Conservation (phyloP, 116 monocot species). For the Papilionanthe hybrid region DNA sequence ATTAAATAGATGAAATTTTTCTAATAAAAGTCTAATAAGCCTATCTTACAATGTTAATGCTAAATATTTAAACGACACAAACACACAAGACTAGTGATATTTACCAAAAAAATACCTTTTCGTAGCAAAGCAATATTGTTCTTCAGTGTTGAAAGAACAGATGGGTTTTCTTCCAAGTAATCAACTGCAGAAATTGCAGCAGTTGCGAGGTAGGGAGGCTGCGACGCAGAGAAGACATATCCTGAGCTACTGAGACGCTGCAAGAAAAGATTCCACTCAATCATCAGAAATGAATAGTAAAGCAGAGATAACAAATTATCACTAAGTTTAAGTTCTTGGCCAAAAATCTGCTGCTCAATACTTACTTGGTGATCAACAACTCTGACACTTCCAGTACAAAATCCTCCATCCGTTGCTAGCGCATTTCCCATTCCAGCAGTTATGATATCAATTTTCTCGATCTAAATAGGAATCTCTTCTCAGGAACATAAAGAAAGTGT, state of each 20-base stretch:
- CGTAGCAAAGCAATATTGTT: slow-evolving; percentile 57
- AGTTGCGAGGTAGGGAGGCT: slow-evolving; percentile 94
- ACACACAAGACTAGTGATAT: not conserved
- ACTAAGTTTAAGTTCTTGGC: not conserved
- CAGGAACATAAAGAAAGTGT: not conserved
- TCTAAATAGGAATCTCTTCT: slow-evolving; percentile 25
- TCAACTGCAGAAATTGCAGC: slow-evolving; percentile 89
- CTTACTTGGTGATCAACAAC: slow-evolving; percentile 96
- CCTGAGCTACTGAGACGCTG: slow-evolving; percentile 93
- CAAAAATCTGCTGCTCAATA: not conserved
- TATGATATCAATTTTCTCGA: slow-evolving; percentile 96
- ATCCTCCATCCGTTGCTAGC: slow-evolving; percentile 94
- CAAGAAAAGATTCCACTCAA: slow-evolving; percentile 14
- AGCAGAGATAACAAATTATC: not conserved
- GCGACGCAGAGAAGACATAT: slow-evolving; percentile 94
- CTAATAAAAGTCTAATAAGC: not conserved
- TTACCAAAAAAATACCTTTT: slow-evolving; percentile 40
- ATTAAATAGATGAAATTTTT: not conserved
- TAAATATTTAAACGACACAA: not conserved
- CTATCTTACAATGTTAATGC: not conserved
- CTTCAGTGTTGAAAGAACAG: slow-evolving; percentile 57
- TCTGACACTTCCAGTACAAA: slow-evolving; percentile 88
- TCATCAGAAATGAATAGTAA: slow-evolving; percentile 6
- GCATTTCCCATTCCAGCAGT: slow-evolving; percentile 95
- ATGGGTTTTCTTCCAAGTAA: slow-evolving; percentile 81